Evolutionary conservation across 306 rosid genomes (phyloP).

Genomic region (Ormosia semicastrata): DNA sequence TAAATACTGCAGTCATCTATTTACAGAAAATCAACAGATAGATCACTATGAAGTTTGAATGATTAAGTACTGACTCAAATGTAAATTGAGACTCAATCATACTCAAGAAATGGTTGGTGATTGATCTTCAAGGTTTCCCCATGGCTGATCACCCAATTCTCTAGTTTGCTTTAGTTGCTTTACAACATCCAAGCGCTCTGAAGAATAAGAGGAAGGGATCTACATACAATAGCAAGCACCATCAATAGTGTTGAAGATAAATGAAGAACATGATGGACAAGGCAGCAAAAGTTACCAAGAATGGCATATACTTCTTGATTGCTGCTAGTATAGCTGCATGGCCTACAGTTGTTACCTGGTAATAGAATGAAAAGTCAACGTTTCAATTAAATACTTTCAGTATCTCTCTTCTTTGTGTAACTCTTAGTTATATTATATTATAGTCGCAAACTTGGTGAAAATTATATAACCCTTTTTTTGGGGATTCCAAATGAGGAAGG

Average conservation of each 20-base stretch:
- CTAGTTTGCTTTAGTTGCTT: slow-evolving; percentile 61
- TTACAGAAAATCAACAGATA: slow-evolving; percentile 12
- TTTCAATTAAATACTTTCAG: not conserved
- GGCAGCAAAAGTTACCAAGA: slow-evolving; percentile 39
- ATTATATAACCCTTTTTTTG: not conserved
- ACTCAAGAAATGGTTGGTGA: slow-evolving; percentile 31
- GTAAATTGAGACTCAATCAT: not conserved
- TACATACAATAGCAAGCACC: slow-evolving; percentile 19
- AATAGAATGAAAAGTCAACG: not conserved
- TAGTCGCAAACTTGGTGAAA: not conserved
- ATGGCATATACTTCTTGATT: slow-evolving; percentile 63
- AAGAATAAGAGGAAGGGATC: slow-evolving; percentile 71
- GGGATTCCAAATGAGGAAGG: not conserved
- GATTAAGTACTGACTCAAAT: not conserved
- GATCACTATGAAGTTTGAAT: not conserved
- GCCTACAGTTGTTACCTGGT: slow-evolving; percentile 62
- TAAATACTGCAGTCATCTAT: not conserved
- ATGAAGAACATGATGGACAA: not conserved
- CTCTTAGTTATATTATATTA: not conserved
- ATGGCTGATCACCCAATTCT: slow-evolving; percentile 48
- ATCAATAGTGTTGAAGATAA: not conserved
- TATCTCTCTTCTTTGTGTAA: not conserved
- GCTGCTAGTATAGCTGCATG: slow-evolving; percentile 79
- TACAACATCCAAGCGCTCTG: slow-evolving; percentile 59
- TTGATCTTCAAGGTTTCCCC: slow-evolving; percentile 47